Conservation (phyloP, 1,139 yeast genomes). For the Nakaseomyces glabratus region DNA sequence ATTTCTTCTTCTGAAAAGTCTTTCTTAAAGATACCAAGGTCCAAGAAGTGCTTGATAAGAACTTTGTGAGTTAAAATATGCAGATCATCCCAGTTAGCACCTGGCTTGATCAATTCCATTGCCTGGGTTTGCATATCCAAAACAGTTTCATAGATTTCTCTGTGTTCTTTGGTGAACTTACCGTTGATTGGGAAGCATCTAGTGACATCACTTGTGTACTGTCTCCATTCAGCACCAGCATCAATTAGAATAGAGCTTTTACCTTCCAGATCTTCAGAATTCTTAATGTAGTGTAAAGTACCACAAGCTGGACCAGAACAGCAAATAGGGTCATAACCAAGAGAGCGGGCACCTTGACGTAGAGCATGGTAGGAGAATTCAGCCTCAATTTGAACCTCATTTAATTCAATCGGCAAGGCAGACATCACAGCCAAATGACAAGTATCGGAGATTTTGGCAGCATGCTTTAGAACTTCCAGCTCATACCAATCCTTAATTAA, state of each 20-base stretch:
- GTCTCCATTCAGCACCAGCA: constrained; percentile 96
- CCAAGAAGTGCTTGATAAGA: constrained; percentile 59
- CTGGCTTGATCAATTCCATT: constrained; percentile 67
- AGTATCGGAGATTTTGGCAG: constrained; percentile 76
- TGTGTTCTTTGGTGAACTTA: constrained; percentile 79
- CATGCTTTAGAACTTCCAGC: constrained; percentile 64
- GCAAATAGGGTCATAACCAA: constrained; percentile 91
- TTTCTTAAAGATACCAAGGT: constrained; percentile 67
- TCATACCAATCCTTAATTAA: constrained; percentile 78
- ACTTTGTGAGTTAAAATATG: constrained; percentile 74
- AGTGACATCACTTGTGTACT: constrained; percentile 90
- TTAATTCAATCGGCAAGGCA: constrained; percentile 76
- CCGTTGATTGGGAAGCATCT: constrained; percentile 91
- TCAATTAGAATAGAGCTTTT: constrained; percentile 71
- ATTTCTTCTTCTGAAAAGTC: constrained; percentile 59
- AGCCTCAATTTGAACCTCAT: constrained; percentile 90
- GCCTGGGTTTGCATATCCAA: constrained; percentile 71
- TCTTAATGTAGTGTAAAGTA: constrained; percentile 80
- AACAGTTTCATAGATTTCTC: constrained; percentile 71
- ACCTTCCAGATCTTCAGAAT: constrained; percentile 56
- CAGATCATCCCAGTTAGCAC: constrained; percentile 78
- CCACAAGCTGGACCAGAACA: constrained; percentile 91
- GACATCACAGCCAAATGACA: constrained; percentile 91
- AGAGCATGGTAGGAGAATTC: constrained; percentile 89
- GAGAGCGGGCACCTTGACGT: constrained; percentile 84